A percentile compares a stretch with the other conserved stretches of the same genome.
Conservation (phyloP, 1,284 basidiomycete genomes). For the Marasmius tenuissimus region DNA sequence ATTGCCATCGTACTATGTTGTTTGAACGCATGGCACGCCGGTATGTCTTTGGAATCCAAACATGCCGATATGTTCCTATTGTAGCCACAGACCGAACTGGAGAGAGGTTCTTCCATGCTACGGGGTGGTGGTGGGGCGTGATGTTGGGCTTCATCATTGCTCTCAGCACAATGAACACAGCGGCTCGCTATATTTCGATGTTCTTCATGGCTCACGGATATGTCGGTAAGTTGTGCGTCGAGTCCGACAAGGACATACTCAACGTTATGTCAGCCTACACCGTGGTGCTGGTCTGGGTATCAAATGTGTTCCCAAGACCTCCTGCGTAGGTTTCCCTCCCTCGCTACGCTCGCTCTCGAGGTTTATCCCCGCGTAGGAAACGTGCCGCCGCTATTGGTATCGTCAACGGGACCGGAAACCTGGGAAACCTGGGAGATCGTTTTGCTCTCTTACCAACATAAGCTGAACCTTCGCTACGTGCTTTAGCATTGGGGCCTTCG, state of each 20-base stretch:
- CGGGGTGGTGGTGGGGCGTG: conserved; percentile 56
- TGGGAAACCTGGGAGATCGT: conserved; percentile 30
- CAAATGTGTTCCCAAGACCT: conserved; percentile 61
- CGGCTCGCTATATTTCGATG: conserved; percentile 60
- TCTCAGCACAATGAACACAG: conserved; percentile 51
- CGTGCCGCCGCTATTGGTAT: conserved; percentile 44
- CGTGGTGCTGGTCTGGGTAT: conserved; percentile 62
- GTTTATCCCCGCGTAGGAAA: conserved; percentile 24
- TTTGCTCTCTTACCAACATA: not conserved
- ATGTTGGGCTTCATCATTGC: conserved; percentile 65
- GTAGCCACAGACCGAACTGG: conserved; percentile 49
- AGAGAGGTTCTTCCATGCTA: conserved; percentile 70
- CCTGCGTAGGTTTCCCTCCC: conserved; percentile 40
- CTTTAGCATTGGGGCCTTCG: conserved; percentile 48
- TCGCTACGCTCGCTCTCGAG: not conserved
- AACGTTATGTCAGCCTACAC: conserved; percentile 44
- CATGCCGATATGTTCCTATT: conserved; percentile 8
- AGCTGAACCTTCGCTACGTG: not conserved
- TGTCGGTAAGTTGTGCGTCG: conserved; percentile 37
- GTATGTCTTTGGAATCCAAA: conserved; percentile 31
- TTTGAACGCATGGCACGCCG: conserved; percentile 66
- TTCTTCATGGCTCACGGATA: conserved; percentile 66
- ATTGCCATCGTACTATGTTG: conserved; percentile 54
- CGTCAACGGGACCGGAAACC: conserved; percentile 30
- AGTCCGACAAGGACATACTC: not conserved